phyloP scores from a whole-genome alignment of 2,329 filamentous ascomycete species.

The Cryphonectria carpinicola region DNA sequence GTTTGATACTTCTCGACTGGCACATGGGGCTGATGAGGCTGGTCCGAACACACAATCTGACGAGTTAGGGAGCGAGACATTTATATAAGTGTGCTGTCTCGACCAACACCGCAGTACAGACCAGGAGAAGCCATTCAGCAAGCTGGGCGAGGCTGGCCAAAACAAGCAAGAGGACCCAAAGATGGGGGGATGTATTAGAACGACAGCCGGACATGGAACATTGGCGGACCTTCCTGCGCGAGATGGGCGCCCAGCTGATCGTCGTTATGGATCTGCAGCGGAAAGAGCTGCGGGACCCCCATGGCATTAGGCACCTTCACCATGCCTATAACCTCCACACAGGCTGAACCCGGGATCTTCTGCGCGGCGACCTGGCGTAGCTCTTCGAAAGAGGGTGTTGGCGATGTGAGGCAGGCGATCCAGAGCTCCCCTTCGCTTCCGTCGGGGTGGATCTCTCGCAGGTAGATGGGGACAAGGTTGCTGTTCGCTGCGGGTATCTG shows the following conservation, averaged over 20 bases:
- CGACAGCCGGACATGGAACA: constrained; percentile 45
- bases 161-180: background rate
- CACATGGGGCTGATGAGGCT: background rate
- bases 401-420: constrained; percentile 64
- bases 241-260: constrained; percentile 75
- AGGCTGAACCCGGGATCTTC: constrained; percentile 63
- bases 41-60: background rate
- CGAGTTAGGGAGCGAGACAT: background rate
- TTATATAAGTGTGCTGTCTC: too few species aligned
- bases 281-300: constrained; percentile 62
- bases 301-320: constrained; percentile 52
- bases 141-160: background rate
- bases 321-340: constrained; percentile 67
- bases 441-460: constrained; percentile 71
- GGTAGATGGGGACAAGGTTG: constrained; percentile 59
- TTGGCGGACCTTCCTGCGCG: constrained; percentile 55
- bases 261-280: constrained; percentile 69
- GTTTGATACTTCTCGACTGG: too few species aligned
- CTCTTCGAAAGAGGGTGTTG: constrained; percentile 61
- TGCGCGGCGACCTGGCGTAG: constrained; percentile 63
- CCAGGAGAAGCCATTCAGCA: background rate
- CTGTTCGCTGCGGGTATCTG: constrained; percentile 20
- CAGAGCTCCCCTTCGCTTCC: constrained; percentile 59
- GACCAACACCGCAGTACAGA: background rate
- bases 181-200: constrained; percentile 7